Conservation (phyloP, 768 basidiomycete genomes). For the Pleurotus citrinopileatus region DNA sequence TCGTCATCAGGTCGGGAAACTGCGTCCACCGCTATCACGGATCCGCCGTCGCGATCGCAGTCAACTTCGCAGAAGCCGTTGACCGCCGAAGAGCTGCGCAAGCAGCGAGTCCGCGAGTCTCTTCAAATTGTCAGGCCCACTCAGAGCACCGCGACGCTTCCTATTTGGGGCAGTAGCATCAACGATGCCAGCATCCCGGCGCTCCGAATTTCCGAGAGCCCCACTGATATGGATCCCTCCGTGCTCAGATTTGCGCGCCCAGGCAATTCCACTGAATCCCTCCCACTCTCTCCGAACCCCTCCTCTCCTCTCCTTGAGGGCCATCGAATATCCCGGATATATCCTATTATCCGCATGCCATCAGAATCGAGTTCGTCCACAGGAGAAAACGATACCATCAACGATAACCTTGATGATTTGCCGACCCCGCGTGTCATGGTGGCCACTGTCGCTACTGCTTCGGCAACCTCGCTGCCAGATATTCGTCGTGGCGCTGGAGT, state of each 20-base stretch:
- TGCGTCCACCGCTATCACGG: conserved; percentile 45
- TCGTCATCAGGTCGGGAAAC: conserved; percentile 36
- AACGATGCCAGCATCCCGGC: conserved; percentile 10
- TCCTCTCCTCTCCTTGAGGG: conserved; percentile 11
- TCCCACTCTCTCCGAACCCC: conserved; percentile 31
- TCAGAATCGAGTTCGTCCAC: conserved; percentile 1
- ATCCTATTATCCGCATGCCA: conserved; percentile 4
- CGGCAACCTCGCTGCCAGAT: conserved; percentile 3
- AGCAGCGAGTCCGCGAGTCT: conserved; percentile 16
- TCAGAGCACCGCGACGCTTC: conserved; percentile 36
- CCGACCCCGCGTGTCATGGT: conserved; percentile 20
- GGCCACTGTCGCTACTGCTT: conserved; percentile 1
- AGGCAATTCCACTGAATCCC: conserved; percentile 70
- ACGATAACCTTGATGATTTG: conserved; percentile 18
- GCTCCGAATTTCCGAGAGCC: conserved; percentile 36
- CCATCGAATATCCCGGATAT: conserved; percentile 6
- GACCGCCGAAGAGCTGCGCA: conserved; percentile 18
- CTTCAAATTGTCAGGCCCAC: conserved; percentile 19
- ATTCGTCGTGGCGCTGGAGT: not conserved
- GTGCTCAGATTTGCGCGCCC: conserved; percentile 78
- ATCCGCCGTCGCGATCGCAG: conserved; percentile 37
- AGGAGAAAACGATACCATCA: conserved; percentile 1
- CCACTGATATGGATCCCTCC: conserved; percentile 65
- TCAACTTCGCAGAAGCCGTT: conserved; percentile 25
- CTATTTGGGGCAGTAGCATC: conserved; percentile 18